Evolutionary conservation across 352 stramenopile genomes (phyloP), one percentile per base, ranked within the genome.

Genomic region (Phytophthora pinifolia): DNA sequence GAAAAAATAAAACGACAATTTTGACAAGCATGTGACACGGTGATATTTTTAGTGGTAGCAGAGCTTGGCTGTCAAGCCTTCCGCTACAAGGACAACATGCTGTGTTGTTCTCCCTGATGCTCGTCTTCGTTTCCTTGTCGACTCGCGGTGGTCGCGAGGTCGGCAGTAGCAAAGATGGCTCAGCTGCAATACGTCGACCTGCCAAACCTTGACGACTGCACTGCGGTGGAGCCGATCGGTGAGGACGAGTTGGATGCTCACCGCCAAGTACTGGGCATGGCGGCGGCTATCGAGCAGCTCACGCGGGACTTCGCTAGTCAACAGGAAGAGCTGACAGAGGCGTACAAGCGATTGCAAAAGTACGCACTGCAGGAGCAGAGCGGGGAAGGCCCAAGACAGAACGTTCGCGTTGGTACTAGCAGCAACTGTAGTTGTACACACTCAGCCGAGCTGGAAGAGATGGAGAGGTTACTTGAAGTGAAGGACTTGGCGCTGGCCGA

Each of bases 181-280:
- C 54, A 54, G 20, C 22, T 37, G 29, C 42, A 36, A 12, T 46
- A 68, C 48, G 33, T 52, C 41, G 42, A 54, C 9, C 20, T 36
- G n/a, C 34, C 22, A 13, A 31, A 55, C 6, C 30, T 10, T 39
- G 35, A 51, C 14, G 37, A 54, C 36, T 39, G 18, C 46, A 30
- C 34, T 17, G n/a, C 27, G 14, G 15, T 41, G n/a, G 29, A 18
- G 10, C 17, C 42, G 31, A 30, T 61, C 12, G 30, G 60, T 20
- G 61, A 69, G 10, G 61, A 60, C 17, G 65, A 74, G 34, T 50
- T 80, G 25, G 66, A 82, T 20, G 76, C 67, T 9, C 78, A 88
- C 46, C 71, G 69, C 14, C 75, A 88, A 54, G 76, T 88, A 51
- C 63, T 88, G 14, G 71, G 72, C 37, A 88, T 88, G 76, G 73